Evolutionary conservation across 2,329 filamentous ascomycete genomes (phyloP), one percentile per base, ranked within the genome.

Genomic region (Penicillium sp.): DNA sequence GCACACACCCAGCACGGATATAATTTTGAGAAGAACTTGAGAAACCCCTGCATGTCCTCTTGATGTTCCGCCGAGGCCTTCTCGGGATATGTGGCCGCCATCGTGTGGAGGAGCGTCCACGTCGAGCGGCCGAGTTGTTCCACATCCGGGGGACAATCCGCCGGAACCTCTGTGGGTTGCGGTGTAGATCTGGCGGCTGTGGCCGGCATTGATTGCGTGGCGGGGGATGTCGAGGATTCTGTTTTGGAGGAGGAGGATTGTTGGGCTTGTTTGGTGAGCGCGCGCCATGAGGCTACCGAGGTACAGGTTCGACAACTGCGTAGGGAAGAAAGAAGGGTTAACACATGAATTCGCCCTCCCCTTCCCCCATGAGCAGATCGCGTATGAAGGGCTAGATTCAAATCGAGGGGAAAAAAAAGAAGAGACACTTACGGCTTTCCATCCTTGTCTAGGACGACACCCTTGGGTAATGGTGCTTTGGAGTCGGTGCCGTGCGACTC

Each of bases 1-100:
- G 90, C 93, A 69, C 93, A 98, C 3, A 86, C 81, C 89, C 90
- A 95, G 75, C 93, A 98, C 4, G 93, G 93, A 65, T 98, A 98
- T 18, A 97, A 71, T 57, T 85, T 86, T 26, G 87, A 84, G 67
- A 98, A 95, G 2, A 90, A 76, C 25, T 75, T 73, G 59, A 98
- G 77, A 71, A 98, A 97, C 44, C 81, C 77, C 47, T 77, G 76
- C 58, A 94, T 85, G 59, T 96, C 86, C 28, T 74, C 73, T 66
- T 96, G 89, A 59, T 95, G 81, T 8, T 75, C 68, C 1, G 75
- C 67, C 0, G 84, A 81, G 0, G 93, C 89, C 6, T 66, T 70
- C 6, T 78, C 75, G 1, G 93, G 93, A 67, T 97, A 98, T 11
- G 82, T 82, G 0, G 90, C 93, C 11, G 91, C 88, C 55, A 98